phyloP scores from a whole-genome alignment of 2,329 filamentous ascomycete species.

The Aspergillus eucalypticola region DNA sequence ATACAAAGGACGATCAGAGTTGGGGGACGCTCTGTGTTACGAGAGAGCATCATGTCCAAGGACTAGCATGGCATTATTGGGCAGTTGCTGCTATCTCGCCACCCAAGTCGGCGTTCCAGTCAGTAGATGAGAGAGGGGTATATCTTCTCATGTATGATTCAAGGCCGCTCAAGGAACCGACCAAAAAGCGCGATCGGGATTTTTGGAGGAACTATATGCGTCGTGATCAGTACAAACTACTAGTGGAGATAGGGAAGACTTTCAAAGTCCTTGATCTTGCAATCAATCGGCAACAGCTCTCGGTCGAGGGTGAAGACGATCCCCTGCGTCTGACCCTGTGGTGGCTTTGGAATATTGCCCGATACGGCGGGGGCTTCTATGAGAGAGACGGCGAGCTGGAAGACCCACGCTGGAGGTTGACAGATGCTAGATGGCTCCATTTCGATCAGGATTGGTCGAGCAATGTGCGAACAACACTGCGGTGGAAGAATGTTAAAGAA shows the following conservation, averaged over 20 bases:
- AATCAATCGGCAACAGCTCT: background rate
- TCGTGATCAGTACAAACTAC: background rate
- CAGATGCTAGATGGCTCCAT: background rate
- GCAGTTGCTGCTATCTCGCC: background rate
- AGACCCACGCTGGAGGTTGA: background rate
- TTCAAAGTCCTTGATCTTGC: background rate
- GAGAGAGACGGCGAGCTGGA: background rate
- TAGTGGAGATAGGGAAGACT: background rate
- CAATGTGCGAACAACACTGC: too few relatives aligned
- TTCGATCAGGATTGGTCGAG: background rate
- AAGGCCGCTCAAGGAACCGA: background rate
- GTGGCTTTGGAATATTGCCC: background rate
- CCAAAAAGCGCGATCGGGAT: background rate
- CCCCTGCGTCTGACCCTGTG: background rate
- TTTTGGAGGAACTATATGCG: background rate
- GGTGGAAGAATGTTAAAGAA: too few relatives aligned
- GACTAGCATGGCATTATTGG: background rate
- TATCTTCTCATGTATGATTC: background rate
- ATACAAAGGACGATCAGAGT: background rate
- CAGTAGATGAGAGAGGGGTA: background rate
- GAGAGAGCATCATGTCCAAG: background rate
- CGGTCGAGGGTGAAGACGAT: background rate
- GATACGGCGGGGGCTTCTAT: background rate
- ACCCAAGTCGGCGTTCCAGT: background rate
- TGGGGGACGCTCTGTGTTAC: background rate